These are phyloP conservation scores for Pleurozium schreberi DNA, from an alignment of 225 moss, liverwort and hornwort species.

Conservation along the genomic window DNA sequence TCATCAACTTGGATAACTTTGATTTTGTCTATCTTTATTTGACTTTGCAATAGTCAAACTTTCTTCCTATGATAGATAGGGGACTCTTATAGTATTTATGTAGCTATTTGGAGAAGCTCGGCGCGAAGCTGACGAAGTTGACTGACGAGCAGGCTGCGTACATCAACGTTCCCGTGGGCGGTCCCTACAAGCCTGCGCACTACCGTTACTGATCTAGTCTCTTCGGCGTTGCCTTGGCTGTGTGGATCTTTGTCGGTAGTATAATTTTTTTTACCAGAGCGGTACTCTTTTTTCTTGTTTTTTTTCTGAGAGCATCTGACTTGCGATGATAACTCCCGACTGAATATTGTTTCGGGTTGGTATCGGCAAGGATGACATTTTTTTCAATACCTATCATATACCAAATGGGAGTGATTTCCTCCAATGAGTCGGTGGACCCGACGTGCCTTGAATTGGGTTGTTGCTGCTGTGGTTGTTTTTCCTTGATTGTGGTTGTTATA, in stretches of 20 bases:
- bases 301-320: conserved; percentile 35
- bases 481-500: too few relatives aligned
- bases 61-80: too few relatives aligned
- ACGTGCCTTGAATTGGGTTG: too few relatives aligned
- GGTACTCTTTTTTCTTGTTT: neutral
- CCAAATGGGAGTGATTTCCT: neutral
- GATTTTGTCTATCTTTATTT: too few relatives aligned
- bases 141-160: conserved; percentile 51
- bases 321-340: neutral
- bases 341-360: neutral
- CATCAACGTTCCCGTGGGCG: conserved; percentile 75
- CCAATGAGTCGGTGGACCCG: neutral
- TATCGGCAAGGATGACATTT: conserved; percentile 34
- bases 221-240: fast-evolving
- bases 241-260: too few relatives aligned
- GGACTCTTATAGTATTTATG: too few relatives aligned
- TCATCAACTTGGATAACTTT: too few relatives aligned
- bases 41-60: too few relatives aligned
- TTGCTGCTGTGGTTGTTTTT: too few relatives aligned
- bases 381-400: neutral
- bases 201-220: conserved; percentile 59
- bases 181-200: conserved; percentile 74
- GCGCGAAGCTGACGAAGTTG: conserved; percentile 76
- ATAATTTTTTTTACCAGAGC: neutral
- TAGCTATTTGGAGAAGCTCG: conserved; percentile 74